phyloP scores from a whole-genome alignment of 2,329 filamentous ascomycete species.

The Dothiorella sarmentorum region DNA sequence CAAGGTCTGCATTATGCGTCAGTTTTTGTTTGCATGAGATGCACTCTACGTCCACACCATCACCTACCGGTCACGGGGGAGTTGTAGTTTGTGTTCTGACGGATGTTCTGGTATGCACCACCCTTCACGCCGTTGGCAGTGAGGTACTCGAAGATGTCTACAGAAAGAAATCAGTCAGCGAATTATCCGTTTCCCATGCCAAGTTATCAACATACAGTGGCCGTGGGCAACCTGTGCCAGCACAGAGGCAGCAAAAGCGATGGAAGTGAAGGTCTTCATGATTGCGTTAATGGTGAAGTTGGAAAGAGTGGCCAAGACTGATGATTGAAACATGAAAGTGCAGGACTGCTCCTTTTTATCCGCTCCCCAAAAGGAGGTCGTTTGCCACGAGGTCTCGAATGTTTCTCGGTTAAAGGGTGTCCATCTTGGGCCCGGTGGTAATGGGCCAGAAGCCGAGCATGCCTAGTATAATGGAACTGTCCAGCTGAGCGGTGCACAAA shows the following conservation, averaged over 20 bases:
- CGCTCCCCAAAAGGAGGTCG: neutral
- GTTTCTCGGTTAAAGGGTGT: conserved; percentile 7
- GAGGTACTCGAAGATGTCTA: conserved; percentile 38
- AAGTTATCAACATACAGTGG: conserved; percentile 31
- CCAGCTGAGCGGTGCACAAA: neutral
- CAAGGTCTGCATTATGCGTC: conserved; percentile 21
- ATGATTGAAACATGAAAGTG: neutral
- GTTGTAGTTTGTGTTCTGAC: conserved; percentile 38
- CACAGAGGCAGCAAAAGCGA: conserved; percentile 31
- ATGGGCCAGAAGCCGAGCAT: neutral
- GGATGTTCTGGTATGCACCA: conserved; percentile 34
- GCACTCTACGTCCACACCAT: too few relatives aligned
- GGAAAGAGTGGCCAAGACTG: conserved; percentile 8
- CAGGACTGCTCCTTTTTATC: neutral
- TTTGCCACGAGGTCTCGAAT: neutral
- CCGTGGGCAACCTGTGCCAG: conserved; percentile 34
- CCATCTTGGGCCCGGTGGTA: neutral
- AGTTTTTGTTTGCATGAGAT: neutral
- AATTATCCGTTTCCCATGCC: neutral
- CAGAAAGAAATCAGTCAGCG: conserved; percentile 9
- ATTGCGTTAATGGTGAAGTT: neutral
- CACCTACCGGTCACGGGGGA: conserved; percentile 31
- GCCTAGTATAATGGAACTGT: neutral
- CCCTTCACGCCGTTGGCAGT: conserved; percentile 37
- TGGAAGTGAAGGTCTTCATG: conserved; percentile 36